Evolutionary conservation across 192 early-diverging fungal genomes (phyloP).

Genomic region (Coemansia sp.): DNA sequence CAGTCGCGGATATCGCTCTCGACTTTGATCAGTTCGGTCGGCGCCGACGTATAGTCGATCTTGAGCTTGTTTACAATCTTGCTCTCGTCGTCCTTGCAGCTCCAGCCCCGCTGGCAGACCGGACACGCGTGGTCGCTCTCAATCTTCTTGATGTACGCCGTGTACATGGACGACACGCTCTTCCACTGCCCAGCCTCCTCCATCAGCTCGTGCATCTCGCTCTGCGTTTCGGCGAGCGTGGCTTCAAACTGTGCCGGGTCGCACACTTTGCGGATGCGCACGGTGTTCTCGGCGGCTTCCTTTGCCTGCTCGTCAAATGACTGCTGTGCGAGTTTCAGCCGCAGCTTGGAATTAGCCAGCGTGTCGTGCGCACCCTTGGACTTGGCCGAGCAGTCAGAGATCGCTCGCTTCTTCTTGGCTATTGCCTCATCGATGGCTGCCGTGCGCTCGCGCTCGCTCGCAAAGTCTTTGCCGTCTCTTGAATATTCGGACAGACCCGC

Average conservation of each 20-base stretch:
- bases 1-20: conserved; percentile 25
- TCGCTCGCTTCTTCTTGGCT: conserved; percentile 19
- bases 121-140: conserved; percentile 71
- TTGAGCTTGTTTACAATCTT: conserved; percentile 38
- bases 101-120: conserved; percentile 77
- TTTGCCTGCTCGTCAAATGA: conserved; percentile 31
- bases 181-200: conserved; percentile 40
- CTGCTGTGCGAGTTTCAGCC: conserved; percentile 33
- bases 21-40: conserved; percentile 35
- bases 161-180: conserved; percentile 64
- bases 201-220: conserved; percentile 53
- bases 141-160: conserved; percentile 63
- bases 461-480: neutral
- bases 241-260: conserved; percentile 19
- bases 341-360: conserved; percentile 27
- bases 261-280: conserved; percentile 21
- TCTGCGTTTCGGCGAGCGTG: conserved; percentile 29
- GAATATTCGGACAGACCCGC: conserved; percentile 14
- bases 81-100: conserved; percentile 46
- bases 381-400: conserved; percentile 4
- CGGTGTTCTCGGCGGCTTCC: conserved; percentile 12
- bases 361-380: conserved; percentile 9
- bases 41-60: conserved; percentile 45
- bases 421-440: conserved; percentile 21
- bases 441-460: conserved; percentile 22